Evolutionary conservation across 345 rosid genomes (phyloP).

Genomic region (Rhodamnia rubescens): DNA sequence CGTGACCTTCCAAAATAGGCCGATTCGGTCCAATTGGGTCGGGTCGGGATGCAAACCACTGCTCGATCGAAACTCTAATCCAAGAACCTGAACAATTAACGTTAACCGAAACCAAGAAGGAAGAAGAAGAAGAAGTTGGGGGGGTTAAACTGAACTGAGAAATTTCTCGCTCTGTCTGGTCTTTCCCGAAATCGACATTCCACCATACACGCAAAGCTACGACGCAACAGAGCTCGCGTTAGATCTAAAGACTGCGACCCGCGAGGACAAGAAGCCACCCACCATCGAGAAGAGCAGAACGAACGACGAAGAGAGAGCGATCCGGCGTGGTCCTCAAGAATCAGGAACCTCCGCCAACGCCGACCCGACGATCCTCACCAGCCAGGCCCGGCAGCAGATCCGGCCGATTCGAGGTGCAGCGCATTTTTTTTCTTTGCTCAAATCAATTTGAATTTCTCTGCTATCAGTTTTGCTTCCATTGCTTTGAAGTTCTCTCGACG

Average conservation of each 20-base stretch:
- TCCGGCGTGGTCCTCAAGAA: background rate
- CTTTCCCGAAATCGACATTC: background rate
- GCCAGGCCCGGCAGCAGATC: background rate
- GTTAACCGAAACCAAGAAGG: background rate
- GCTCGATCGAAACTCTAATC: background rate
- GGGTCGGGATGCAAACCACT: no score
- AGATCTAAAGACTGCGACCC: background rate
- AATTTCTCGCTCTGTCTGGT: background rate
- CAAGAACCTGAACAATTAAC: background rate
- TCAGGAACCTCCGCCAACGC: background rate
- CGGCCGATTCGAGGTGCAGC: background rate
- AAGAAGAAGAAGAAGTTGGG: background rate
- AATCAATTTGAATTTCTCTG: background rate
- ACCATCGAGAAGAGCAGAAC: background rate
- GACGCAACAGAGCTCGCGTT: background rate
- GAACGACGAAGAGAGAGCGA: background rate
- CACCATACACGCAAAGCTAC: background rate
- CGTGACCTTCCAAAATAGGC: no score
- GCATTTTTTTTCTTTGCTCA: background rate
- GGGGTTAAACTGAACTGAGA: background rate
- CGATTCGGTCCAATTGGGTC: no score
- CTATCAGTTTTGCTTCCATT: no score
- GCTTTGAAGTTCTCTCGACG: background rate
- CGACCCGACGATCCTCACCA: background rate
- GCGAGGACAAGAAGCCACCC: background rate